Evolutionary conservation across 2,329 filamentous ascomycete species (phyloP).

Genomic region (Diaporthe sp.): DNA sequence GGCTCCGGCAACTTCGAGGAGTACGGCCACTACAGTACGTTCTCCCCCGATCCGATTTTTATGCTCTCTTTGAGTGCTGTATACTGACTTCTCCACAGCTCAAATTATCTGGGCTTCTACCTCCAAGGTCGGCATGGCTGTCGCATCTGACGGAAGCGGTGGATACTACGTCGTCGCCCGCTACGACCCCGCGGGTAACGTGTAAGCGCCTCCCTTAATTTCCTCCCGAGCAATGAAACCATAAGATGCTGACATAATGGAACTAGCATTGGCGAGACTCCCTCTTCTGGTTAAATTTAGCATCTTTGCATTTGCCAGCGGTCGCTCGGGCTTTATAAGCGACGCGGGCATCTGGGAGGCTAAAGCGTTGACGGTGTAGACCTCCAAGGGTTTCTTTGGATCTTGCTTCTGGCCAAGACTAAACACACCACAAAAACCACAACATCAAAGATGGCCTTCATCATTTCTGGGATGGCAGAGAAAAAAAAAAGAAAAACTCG

Average conservation of each 20-base stretch:
- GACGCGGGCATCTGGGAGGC: slow-evolving; percentile 22
- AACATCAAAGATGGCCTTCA: slow-evolving; percentile 8
- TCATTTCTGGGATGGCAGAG: slow-evolving; percentile 17
- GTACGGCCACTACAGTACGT: slow-evolving; percentile 44
- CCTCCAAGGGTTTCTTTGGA: neutral
- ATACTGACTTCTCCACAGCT: slow-evolving; percentile 28
- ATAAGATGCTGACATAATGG: neutral
- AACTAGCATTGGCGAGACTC: slow-evolving; percentile 38
- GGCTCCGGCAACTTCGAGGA: slow-evolving; percentile 38
- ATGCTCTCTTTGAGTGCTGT: too few relatives aligned
- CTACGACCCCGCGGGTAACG: slow-evolving; percentile 42
- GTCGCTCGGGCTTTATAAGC: neutral
- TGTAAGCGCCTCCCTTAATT: slow-evolving; percentile 34
- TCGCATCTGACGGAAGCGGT: slow-evolving; percentile 39
- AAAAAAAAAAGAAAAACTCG: neutral
- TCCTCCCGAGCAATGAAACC: neutral
- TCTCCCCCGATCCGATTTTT: too few relatives aligned
- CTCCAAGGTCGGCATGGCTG: slow-evolving; percentile 42
- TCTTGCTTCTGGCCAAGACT: slow-evolving; percentile 27
- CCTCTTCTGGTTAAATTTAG: slow-evolving; percentile 20
- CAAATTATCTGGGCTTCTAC: slow-evolving; percentile 43
- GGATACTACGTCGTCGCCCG: slow-evolving; percentile 43
- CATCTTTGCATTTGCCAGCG: slow-evolving; percentile 12
- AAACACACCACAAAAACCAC: neutral
- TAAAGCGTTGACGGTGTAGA: slow-evolving; percentile 20